These are phyloP conservation scores for Euphorbia tirucalli DNA, from an alignment of 345 rosid species.

Conservation along the genomic window DNA sequence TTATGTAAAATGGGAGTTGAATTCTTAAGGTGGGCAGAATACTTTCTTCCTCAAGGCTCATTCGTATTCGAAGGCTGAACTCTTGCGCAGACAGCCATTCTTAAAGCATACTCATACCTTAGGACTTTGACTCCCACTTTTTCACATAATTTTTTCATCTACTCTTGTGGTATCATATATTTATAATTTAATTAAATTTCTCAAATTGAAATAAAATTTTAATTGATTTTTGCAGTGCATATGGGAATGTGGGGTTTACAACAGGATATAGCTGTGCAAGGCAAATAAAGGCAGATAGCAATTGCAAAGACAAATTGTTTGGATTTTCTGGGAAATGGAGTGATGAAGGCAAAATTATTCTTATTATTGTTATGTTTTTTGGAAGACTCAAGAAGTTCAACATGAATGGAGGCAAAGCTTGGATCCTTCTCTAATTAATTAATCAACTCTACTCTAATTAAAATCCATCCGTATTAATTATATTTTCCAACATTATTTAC, in stretches of 20 bases:
- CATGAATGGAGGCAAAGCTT: slow-evolving; percentile 38
- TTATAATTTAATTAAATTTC: background rate
- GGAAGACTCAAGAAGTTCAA: slow-evolving; percentile 48
- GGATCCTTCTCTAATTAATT: slow-evolving; percentile 26
- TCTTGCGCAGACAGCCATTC: too few relatives aligned
- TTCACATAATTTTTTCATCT: too few relatives aligned
- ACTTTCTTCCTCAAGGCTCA: too few relatives aligned
- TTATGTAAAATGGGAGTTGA: too few relatives aligned
- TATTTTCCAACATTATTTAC: too few relatives aligned
- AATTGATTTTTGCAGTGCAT: slow-evolving; percentile 26
- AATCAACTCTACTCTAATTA: too few relatives aligned
- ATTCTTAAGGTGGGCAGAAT: too few relatives aligned
- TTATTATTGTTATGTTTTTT: slow-evolving; percentile 37
- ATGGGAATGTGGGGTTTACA: slow-evolving; percentile 44
- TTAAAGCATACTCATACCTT: too few relatives aligned
- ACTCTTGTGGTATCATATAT: too few relatives aligned
- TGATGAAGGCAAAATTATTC: slow-evolving; percentile 36
- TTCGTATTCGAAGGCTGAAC: too few relatives aligned
- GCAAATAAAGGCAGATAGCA: slow-evolving; percentile 12
- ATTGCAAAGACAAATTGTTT: slow-evolving; percentile 28
- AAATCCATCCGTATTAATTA: too few relatives aligned
- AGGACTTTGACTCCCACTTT: too few relatives aligned
- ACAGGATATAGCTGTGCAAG: slow-evolving; percentile 40
- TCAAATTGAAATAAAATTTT: background rate
- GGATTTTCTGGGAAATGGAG: slow-evolving; percentile 46